A percentile compares a stretch with the other conserved stretches of the same genome.
These are phyloP conservation scores for Mucor mucedo DNA, from an alignment of 371 early-diverging fungal genomes.

Conservation along the genomic window DNA sequence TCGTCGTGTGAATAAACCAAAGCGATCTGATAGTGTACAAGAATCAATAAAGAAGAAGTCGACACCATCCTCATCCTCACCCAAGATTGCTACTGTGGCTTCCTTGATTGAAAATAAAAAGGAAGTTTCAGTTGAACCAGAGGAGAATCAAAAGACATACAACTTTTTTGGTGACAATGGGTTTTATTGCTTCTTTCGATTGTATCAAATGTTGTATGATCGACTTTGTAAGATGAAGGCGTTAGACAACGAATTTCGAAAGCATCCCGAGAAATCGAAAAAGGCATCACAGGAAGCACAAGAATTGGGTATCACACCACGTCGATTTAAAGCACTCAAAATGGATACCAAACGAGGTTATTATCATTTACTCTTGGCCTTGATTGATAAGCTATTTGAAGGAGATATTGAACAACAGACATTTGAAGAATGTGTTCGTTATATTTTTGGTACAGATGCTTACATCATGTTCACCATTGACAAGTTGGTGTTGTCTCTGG, in stretches of 20 bases:
- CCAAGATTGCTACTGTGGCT: conserved; percentile 3
- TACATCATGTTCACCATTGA: conserved; percentile 88
- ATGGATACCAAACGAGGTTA: conserved; percentile 55
- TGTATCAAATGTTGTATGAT: conserved; percentile 66
- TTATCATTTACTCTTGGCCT: conserved; percentile 71
- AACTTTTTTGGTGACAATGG: conserved; percentile 75
- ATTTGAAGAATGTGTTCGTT: conserved; percentile 91
- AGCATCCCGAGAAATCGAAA: conserved; percentile 59
- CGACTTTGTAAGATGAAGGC: conserved; percentile 82
- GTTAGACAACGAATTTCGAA: conserved; percentile 65
- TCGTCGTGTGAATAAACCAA: not conserved
- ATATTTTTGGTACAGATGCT: conserved; percentile 84
- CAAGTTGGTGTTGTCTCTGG: conserved; percentile 47
- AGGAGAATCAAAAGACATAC: conserved; percentile 37
- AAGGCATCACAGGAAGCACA: conserved; percentile 71
- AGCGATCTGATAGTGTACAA: not conserved
- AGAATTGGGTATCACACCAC: conserved; percentile 71
- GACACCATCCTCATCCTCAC: not conserved
- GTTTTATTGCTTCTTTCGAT: conserved; percentile 87
- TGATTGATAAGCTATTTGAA: conserved; percentile 74
- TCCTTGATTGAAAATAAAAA: conserved; percentile 15
- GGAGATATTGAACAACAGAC: conserved; percentile 79
- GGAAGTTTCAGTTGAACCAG: conserved; percentile 14
- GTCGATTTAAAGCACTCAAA: conserved; percentile 16
- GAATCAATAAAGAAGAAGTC: conserved; percentile 4